These are phyloP conservation scores for Zymoseptoria pseudotritici DNA, from an alignment of 2,329 filamentous ascomycete genomes.

Conservation along the genomic window DNA sequence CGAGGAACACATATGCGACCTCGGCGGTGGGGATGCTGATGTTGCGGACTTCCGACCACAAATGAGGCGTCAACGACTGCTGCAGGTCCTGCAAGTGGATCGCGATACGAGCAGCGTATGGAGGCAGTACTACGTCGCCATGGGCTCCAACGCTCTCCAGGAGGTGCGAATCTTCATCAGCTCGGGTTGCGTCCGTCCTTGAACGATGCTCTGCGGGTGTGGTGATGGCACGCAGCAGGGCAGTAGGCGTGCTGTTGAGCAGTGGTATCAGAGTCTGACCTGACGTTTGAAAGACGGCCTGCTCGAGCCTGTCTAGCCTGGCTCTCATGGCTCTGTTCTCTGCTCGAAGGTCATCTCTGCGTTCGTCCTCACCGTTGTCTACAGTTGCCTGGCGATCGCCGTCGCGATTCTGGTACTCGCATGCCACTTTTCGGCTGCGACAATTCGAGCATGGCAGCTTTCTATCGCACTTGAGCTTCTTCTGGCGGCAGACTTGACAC, in stretches of 20 bases:
- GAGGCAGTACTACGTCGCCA: conserved; percentile 2
- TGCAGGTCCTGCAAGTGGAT: conserved; percentile 7
- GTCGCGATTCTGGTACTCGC: conserved; percentile 8
- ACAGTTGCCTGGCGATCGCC: conserved; percentile 1
- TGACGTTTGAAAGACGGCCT: conserved; percentile 8
- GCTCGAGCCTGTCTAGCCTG: conserved; percentile 14
- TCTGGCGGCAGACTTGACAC: conserved; percentile 15
- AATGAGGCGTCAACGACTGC: not conserved
- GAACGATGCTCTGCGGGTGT: not conserved
- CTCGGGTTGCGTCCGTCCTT: conserved; percentile 5
- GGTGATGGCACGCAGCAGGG: no score
- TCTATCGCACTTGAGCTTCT: conserved; percentile 16
- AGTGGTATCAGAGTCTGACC: not conserved
- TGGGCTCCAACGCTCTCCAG: conserved; percentile 8
- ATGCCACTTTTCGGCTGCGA: conserved; percentile 12
- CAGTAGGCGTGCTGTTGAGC: not conserved
- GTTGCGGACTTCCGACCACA: not conserved
- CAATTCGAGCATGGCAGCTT: conserved; percentile 22
- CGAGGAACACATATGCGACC: conserved; percentile 12
- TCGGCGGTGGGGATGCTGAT: conserved; percentile 15
- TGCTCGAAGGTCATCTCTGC: conserved; percentile 6
- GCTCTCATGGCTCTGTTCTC: conserved; percentile 16
- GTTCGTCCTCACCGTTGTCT: not conserved
- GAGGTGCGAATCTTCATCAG: conserved; percentile 12
- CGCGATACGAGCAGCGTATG: conserved; percentile 4